Conservation (phyloP, 441 rosid species). For the Capsella rubella region DNA sequence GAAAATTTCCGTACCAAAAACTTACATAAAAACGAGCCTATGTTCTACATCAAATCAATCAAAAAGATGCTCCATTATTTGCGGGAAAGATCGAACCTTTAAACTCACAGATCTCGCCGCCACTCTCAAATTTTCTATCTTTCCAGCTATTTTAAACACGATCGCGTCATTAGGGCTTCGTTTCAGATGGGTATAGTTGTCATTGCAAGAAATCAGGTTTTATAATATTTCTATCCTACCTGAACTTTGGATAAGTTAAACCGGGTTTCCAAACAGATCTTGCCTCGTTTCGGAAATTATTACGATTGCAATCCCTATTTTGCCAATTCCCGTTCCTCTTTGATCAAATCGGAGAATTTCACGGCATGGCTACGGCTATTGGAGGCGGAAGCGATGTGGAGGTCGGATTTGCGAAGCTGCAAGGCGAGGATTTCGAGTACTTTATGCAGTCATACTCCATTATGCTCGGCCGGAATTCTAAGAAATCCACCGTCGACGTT, state of each 20-base stretch:
- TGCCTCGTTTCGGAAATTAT: neutral
- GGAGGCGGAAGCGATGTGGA: conserved; percentile 83
- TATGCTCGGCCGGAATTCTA: conserved; percentile 91
- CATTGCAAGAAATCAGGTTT: neutral
- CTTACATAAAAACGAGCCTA: neutral
- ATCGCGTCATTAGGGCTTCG: conserved; percentile 25
- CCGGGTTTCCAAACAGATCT: conserved; percentile 30
- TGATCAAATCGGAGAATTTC: conserved; percentile 2
- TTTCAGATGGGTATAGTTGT: conserved; percentile 32
- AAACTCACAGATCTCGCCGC: conserved; percentile 24
- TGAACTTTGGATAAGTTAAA: conserved; percentile 10
- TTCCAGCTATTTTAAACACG: conserved; percentile 8
- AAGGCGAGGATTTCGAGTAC: conserved; percentile 97
- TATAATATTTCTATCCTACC: neutral
- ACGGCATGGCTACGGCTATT: conserved; percentile 61
- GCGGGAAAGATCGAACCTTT: neutral
- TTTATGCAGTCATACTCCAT: conserved; percentile 98
- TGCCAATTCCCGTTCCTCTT: neutral
- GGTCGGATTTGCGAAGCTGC: conserved; percentile 96
- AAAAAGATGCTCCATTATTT: neutral
- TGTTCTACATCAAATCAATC: neutral
- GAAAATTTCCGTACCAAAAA: neutral
- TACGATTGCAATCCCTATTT: conserved; percentile 24
- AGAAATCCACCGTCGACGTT: conserved; percentile 92
- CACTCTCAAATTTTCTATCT: neutral